These are phyloP conservation scores for Soucietia sequanensis DNA, from an alignment of 805 yeast genomes.

Conservation along the genomic window DNA sequence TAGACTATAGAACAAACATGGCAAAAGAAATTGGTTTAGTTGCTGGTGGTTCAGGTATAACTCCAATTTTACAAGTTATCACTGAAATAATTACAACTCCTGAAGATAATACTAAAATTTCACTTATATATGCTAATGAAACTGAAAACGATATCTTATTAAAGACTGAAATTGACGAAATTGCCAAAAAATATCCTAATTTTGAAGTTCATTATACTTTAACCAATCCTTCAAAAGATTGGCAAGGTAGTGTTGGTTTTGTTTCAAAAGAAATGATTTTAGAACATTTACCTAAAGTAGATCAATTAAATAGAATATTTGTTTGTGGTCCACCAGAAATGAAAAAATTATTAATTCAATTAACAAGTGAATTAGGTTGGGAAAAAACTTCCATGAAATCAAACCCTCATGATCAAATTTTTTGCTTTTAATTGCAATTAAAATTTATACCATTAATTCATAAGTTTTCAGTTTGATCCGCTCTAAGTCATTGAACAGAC, in stretches of 20 bases:
- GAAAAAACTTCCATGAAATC: conserved; percentile 45
- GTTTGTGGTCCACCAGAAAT: conserved; percentile 76
- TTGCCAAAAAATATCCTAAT: conserved; percentile 60
- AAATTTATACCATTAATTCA: too few relatives aligned
- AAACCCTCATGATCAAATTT: conserved; percentile 54
- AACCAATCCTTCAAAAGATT: conserved; percentile 45
- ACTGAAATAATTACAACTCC: conserved; percentile 69
- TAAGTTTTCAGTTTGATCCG: too few relatives aligned
- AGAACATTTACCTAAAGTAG: conserved; percentile 51
- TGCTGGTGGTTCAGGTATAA: conserved; percentile 88
- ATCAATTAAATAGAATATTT: conserved; percentile 53
- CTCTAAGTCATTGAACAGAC: too few relatives aligned
- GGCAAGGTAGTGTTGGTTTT: conserved; percentile 61
- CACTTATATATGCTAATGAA: conserved; percentile 69
- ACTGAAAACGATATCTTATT: conserved; percentile 74
- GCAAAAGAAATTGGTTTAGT: conserved; percentile 64
- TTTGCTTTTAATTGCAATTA: conserved; percentile 54
- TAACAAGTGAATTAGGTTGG: conserved; percentile 65
- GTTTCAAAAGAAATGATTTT: conserved; percentile 58
- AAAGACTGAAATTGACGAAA: conserved; percentile 70
- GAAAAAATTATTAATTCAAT: conserved; percentile 52
- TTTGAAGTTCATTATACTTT: conserved; percentile 61
- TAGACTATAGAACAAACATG: conserved; percentile 56
- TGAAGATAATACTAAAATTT: conserved; percentile 59
- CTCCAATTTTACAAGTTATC: conserved; percentile 83